Evolutionary conservation across 768 basidiomycete species (phyloP).

Genomic region (Auriscalpium microsporum): DNA sequence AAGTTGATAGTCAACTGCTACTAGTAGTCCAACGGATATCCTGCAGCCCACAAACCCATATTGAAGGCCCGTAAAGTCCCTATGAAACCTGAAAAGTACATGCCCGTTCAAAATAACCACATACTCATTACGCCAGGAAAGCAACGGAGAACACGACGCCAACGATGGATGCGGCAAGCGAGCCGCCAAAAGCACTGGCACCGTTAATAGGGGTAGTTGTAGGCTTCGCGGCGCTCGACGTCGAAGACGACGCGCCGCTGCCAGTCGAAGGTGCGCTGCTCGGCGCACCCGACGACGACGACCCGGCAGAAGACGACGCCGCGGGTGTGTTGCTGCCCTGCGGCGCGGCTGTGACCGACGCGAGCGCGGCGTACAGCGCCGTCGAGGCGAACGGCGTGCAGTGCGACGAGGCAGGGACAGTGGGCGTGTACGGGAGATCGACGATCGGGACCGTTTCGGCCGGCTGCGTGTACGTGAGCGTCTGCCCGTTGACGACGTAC

Average conservation of each 20-base stretch:
- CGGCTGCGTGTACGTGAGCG: too few species aligned
- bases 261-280: neutral
- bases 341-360: too few species aligned
- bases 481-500: conserved; percentile 20
- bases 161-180: conserved; percentile 20
- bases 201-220: neutral
- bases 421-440: conserved; percentile 10
- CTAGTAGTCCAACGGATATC: too few species aligned
- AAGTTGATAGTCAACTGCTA: too few species aligned
- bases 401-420: conserved; percentile 33
- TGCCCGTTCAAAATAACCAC: too few species aligned
- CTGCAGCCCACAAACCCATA: too few species aligned
- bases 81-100: too few species aligned
- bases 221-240: neutral
- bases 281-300: neutral
- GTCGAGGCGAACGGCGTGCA: conserved; percentile 31
- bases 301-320: neutral
- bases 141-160: conserved; percentile 28
- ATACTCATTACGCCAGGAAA: conserved; percentile 27
- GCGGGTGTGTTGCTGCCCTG: neutral
- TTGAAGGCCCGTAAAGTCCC: too few species aligned
- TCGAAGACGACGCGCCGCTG: neutral
- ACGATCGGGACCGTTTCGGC: too few species aligned
- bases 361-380: neutral
- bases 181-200: conserved; percentile 6